A percentile compares a stretch with the other conserved stretches of the same genome.
Evolutionary conservation across 2,329 filamentous ascomycete species (phyloP).

Genomic region (Fusarium sulawesiense): DNA sequence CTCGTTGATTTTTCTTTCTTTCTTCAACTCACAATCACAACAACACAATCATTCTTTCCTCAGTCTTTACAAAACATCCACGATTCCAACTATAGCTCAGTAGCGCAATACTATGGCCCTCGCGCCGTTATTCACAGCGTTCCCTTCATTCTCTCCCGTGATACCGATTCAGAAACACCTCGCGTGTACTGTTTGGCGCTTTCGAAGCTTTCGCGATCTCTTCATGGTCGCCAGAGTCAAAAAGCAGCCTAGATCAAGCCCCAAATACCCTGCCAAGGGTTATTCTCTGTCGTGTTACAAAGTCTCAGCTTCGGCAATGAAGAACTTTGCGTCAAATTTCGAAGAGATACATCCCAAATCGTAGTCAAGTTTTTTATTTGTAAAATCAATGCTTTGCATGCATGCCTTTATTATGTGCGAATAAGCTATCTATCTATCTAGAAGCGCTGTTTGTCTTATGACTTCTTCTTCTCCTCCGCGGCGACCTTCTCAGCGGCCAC

Average conservation of each 20-base stretch:
- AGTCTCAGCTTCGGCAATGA: slow-evolving; percentile 80
- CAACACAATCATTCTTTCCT: not conserved
- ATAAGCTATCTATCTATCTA: slow-evolving; percentile 20
- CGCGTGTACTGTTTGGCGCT: slow-evolving; percentile 67
- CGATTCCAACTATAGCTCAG: slow-evolving; percentile 15
- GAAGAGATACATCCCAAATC: slow-evolving; percentile 74
- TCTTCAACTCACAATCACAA: slow-evolving; percentile 23
- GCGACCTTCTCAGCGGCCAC: slow-evolving; percentile 47
- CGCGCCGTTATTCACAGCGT: slow-evolving; percentile 5
- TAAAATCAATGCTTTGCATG: slow-evolving; percentile 1
- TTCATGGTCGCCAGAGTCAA: slow-evolving; percentile 86
- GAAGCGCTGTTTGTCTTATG: slow-evolving; percentile 50
- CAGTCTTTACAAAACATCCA: not conserved
- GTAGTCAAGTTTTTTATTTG: slow-evolving; percentile 24
- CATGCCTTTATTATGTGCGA: slow-evolving; percentile 13
- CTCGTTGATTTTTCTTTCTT: slow-evolving; percentile 14
- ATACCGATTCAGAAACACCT: slow-evolving; percentile 11
- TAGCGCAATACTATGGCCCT: slow-evolving; percentile 33
- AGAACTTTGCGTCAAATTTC: slow-evolving; percentile 84
- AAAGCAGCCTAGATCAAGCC: slow-evolving; percentile 82
- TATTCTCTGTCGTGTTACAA: slow-evolving; percentile 95
- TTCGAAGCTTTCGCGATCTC: slow-evolving; percentile 89
- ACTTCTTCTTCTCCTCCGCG: slow-evolving; percentile 59
- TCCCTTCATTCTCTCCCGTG: slow-evolving; percentile 21
- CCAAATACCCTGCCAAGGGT: slow-evolving; percentile 86